Conservation (phyloP, 805 yeast genomes). For the Nakazawaea holstii region DNA sequence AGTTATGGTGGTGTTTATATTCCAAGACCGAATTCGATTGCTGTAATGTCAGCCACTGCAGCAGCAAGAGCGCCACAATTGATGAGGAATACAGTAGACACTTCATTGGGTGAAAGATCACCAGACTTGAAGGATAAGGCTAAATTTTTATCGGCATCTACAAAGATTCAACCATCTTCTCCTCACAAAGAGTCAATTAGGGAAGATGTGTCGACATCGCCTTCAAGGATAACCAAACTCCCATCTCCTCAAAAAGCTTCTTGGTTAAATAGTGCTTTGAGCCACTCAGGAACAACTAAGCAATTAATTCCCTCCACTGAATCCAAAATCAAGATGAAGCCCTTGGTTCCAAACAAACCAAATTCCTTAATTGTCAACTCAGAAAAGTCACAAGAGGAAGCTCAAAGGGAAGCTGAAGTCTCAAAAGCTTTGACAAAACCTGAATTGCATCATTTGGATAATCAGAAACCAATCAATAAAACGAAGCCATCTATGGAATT, state of each 20-base stretch:
- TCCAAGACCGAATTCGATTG: constrained; percentile 15
- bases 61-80: constrained; percentile 20
- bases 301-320: background rate
- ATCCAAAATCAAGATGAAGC: constrained; percentile 4
- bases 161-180: background rate
- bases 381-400: background rate
- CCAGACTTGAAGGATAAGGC: constrained; percentile 13
- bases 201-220: background rate
- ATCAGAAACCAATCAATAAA: background rate
- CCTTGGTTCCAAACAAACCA: constrained; percentile 10
- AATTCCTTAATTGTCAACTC: constrained; percentile 1
- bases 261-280: constrained; percentile 10
- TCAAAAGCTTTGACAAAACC: background rate
- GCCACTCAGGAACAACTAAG: constrained; percentile 1
- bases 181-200: background rate
- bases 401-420: background rate
- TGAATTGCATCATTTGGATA: background rate
- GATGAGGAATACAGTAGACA: constrained; percentile 10
- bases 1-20: constrained; percentile 8
- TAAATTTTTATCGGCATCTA: constrained; percentile 4
- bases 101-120: constrained; percentile 13
- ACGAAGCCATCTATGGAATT: background rate
- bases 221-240: background rate
- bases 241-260: constrained; percentile 3
- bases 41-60: constrained; percentile 17